Conservation (phyloP, 495 filamentous ascomycete species). For the Tetracladium setigerum region DNA sequence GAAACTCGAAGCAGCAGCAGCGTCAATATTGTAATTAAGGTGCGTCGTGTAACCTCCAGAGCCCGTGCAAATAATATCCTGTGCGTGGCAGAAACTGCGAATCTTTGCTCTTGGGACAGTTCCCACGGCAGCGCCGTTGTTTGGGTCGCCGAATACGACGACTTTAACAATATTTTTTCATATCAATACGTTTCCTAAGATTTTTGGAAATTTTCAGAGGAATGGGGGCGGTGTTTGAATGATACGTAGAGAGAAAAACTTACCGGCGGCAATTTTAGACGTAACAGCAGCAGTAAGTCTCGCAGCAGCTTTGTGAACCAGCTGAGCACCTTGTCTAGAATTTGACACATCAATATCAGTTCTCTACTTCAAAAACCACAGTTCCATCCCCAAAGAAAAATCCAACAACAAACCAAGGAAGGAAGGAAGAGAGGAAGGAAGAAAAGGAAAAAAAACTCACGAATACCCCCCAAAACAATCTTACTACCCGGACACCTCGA, state of each 20-base stretch:
- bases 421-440: neutral
- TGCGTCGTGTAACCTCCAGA: constrained; percentile 31
- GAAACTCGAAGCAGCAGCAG: constrained; percentile 37
- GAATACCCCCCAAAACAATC: constrained; percentile 21
- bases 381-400: neutral
- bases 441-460: too few species aligned
- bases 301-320: constrained; percentile 25
- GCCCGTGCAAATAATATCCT: constrained; percentile 27
- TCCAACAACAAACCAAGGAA: neutral
- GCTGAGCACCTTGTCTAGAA: constrained; percentile 24
- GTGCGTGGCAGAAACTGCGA: constrained; percentile 23
- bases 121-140: constrained; percentile 23
- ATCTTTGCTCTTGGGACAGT: constrained; percentile 23
- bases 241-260: neutral
- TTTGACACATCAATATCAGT: neutral
- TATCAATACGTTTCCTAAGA: too few species aligned
- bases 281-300: constrained; percentile 15
- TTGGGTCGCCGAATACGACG: constrained; percentile 31
- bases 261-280: constrained; percentile 15
- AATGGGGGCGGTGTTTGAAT: neutral
- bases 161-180: constrained; percentile 17
- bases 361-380: too few species aligned
- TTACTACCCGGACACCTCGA: constrained; percentile 23
- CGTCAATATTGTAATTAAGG: constrained; percentile 39
- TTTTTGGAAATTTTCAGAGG: neutral